Conservation (phyloP, 441 rosid species). For the Bocquillonia castaneifolia region DNA sequence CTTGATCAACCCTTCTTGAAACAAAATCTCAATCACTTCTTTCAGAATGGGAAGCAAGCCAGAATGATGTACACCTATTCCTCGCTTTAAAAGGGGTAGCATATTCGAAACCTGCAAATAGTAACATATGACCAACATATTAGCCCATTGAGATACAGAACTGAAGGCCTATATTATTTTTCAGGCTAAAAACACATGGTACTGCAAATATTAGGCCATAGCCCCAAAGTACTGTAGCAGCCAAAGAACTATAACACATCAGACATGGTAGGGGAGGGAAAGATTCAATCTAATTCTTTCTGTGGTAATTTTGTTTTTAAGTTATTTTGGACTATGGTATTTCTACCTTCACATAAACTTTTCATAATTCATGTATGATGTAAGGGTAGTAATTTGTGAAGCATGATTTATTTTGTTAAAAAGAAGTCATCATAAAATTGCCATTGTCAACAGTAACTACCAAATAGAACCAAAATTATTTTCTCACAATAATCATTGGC, state of each 20-base stretch:
- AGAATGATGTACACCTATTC: constrained; percentile 98
- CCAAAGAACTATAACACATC: too few species aligned
- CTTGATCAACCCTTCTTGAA: constrained; percentile 97
- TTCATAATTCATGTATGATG: too few species aligned
- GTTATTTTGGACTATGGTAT: too few species aligned
- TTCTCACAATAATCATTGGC: neutral
- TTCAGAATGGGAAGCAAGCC: constrained; percentile 96
- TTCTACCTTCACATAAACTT: too few species aligned
- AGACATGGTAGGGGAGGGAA: too few species aligned
- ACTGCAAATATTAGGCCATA: neutral
- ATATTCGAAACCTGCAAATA: constrained; percentile 75
- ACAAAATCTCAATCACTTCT: constrained; percentile 95
- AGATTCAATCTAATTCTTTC: too few species aligned
- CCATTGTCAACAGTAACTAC: neutral
- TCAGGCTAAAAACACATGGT: neutral
- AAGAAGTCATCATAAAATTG: too few species aligned
- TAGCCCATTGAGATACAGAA: neutral
- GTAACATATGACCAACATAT: neutral
- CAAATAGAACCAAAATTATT: neutral
- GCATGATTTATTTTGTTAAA: neutral
- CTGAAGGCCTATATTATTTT: neutral
- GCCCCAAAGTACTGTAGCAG: neutral
- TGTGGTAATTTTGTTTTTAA: too few species aligned
- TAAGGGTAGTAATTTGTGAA: neutral
- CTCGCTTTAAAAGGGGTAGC: constrained; percentile 93